Evolutionary conservation across 2,329 filamentous ascomycete species (phyloP), one percentile per base, ranked within the genome.

Genomic region (Juglanconis sp.): DNA sequence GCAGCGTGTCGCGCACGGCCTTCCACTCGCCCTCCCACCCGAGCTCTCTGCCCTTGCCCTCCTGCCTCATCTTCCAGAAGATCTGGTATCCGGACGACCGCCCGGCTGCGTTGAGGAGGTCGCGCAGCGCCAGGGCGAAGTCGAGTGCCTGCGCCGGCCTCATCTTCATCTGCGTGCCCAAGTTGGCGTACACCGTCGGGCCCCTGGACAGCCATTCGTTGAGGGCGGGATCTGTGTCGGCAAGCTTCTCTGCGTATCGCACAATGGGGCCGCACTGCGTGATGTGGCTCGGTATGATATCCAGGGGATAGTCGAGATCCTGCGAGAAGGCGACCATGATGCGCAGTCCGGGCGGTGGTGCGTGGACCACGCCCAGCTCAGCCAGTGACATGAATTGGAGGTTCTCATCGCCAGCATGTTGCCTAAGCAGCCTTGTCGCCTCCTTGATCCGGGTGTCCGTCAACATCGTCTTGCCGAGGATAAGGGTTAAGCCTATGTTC

Each of bases 221-320:
- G 8, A 83, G 67, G n/a, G 75, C 71, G 0, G 75, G 70, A 36
- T 81, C 77, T 0, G 69, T 63, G 2, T 73, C 68, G 11, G 67
- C 51, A 0, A 81, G 70, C 0, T 74, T 59, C 0, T 65, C 57
- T 1, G 70, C 69, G 0, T 69, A 65, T 0, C 76, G 69, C 4
- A 80, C 64, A 10, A 83, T 81, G 0, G 81, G 81, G 0, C 80
- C 80, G 59, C 79, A 81, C 1, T 73, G 66, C 1, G 74, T 68
- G 9, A 82, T 69, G 53, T 81, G 75, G 0, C 68, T 56, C 0
- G 76, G 76, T 2, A 78, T 68, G 1, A 70, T 57, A 32, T 34
- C 42, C 10, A 76, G 64, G 0, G 73, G 80, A 66, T 72, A 81
- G 48, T 81, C 77, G 31, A 74, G 61, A 53, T 74, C 69, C 1